Base-by-base conservation (phyloP, 1,284 basidiomycete genomes). In the Laetiporus sulphureus region DNA sequence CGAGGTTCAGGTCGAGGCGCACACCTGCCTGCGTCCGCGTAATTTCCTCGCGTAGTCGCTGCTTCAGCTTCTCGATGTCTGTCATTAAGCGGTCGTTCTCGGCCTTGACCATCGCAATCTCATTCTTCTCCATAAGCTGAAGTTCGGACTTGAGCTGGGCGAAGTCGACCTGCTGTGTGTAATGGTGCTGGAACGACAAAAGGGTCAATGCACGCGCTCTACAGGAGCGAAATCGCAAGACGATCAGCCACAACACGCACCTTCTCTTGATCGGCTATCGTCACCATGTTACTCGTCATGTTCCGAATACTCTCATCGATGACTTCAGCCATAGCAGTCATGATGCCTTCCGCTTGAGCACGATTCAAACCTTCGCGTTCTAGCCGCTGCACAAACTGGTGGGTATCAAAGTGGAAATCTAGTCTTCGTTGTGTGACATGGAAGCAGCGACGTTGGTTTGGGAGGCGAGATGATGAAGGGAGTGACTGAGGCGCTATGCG, bases 81-180 rank as follows among this genome's bases (percentile, higher is more conserved):
- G 80, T 75, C 56, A 91, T 73, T 15, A 99, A 72, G 16, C 95
- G 77, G 62, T 98, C 95, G 57, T 91, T 97, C 68, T 95, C 92
- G 32, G 90, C 83, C 68, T 94, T 96, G 71, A 99, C 86, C 72
- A 93, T 83, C 19, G 92, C 85, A 40, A 97, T 77, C 60, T 99
- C 95, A 58, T 98, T 98, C 75, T 95, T 94, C 71, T 97, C 94
- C 71, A 92, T 89, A 32, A 99, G 71, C 65, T 97, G 91, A 22
- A 99, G 74, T 61, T 97, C 95, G 13, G 92, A 95, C 67, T 98
- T 98, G 52, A 96, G 82, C 59, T 94, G 86, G 4, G 93, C 90
- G 63, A 99, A 98, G 66, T 98, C 95, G 47, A 99, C 94, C 71
- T 96, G 90, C 60, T 94, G 91, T 19, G 90, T 93, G 61, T 95